Percentiles rank a stretch among this genome's conserved stretches.
phyloP scores from a whole-genome alignment of 1,139 yeast genomes.

The Magnusiomyces suaveolens region DNA sequence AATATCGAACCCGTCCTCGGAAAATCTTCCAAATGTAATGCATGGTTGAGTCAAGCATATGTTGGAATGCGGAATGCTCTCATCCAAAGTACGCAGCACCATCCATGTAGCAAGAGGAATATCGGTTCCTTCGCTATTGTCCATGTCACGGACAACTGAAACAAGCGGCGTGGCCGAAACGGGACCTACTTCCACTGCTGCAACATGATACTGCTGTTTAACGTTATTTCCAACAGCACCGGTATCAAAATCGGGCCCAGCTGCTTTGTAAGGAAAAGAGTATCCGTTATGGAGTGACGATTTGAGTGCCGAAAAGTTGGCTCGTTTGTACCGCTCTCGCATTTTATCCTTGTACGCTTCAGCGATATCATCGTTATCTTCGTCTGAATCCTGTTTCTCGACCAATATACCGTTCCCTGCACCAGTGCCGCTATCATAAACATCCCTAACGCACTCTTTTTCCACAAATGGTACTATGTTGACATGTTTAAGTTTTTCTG shows the following conservation, averaged over 20 bases:
- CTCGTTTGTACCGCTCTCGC: constrained; percentile 1
- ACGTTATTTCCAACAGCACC: too few species aligned
- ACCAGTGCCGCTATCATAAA: not conserved
- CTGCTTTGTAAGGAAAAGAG: not conserved
- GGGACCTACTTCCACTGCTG: too few species aligned
- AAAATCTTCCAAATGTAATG: constrained; percentile 29
- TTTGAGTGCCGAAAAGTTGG: constrained; percentile 6
- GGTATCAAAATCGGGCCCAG: too few species aligned
- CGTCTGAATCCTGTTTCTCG: constrained; percentile 6
- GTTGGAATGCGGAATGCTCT: constrained; percentile 37
- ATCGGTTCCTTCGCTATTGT: constrained; percentile 18
- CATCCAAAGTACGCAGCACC: constrained; percentile 39
- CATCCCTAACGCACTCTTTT: not conserved
- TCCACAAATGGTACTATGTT: not conserved
- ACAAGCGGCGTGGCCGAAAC: constrained; percentile 8
- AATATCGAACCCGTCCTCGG: constrained; percentile 32
- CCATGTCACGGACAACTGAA: constrained; percentile 20
- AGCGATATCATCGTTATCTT: constrained; percentile 11
- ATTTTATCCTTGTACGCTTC: constrained; percentile 5
- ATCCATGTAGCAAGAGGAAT: constrained; percentile 43
- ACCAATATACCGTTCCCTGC: too few species aligned
- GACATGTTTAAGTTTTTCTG: not conserved
- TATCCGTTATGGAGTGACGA: constrained; percentile 1
- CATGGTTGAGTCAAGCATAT: constrained; percentile 37
- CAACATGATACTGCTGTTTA: too few species aligned